Base-by-base conservation (phyloP, 2,329 filamentous ascomycete genomes). In the Ceratocystis alfenasii region DNA sequence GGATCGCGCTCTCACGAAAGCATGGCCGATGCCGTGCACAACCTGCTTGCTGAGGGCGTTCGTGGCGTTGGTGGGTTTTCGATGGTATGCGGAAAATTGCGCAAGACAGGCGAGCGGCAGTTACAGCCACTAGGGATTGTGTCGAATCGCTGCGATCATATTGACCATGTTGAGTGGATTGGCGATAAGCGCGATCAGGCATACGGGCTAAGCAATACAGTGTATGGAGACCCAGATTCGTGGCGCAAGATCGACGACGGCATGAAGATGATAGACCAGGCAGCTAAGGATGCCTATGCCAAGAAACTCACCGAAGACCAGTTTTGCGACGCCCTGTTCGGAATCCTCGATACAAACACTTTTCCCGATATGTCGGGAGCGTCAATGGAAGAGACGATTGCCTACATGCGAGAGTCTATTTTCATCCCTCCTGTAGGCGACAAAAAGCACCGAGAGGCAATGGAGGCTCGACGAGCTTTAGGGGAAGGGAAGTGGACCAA, bases 41-140 rank as follows among this genome's bases (percentile, higher is more conserved):
- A 76, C 8, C 75, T 86, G 70, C 77, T 86, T 62, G 76, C 78
- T 50, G 78, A 79, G 33, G 78, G 81, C 8, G 79, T 85, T 25
- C 81, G 81, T 70, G 83, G 82, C 62, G 82, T 87, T 17, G 85
- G 85, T 5, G 85, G 85, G 0, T 87, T 87, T 72, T 86, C 83
- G 28, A 79, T 88, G 71, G 77, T 87, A n/a, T 86, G 84, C 68
- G 83, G 83, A 7, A 85, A 84, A 70, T 75, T 88, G 70, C 73
- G 76, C 62, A 66, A 6, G 62, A 61, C 48, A 36, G 63, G 61
- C 10, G 41, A 45, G 41, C 68, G 55, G 28, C 65, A 68, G 64
- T 7, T 80, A 25, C 76, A 82, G 67, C 80, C 80, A 0, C 74
- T 87, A 10, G 84, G 82, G 6, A 81, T 87, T 64, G 78, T 87